Conservation (phyloP, 495 filamentous ascomycete species). For the Lentithecium fluviatile region DNA sequence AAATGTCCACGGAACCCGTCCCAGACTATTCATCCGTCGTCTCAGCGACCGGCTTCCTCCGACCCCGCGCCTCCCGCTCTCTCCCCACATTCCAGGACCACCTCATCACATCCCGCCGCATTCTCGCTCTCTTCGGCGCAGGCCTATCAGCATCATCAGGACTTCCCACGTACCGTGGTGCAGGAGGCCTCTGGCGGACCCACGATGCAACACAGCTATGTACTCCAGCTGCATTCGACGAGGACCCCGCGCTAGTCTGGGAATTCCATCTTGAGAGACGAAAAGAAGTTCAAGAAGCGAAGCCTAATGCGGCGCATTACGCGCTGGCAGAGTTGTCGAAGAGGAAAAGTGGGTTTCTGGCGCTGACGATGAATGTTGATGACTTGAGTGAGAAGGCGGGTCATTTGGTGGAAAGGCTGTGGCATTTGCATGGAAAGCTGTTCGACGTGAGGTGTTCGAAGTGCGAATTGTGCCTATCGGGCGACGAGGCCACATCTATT, state of each 20-base stretch:
- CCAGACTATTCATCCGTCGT: slow-evolving; percentile 18
- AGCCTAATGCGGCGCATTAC: slow-evolving; percentile 24
- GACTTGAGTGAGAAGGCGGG: slow-evolving; percentile 20
- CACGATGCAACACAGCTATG: slow-evolving; percentile 18
- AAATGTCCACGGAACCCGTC: not conserved
- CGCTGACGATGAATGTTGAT: slow-evolving; percentile 31
- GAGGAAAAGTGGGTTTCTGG: slow-evolving; percentile 8
- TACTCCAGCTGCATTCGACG: slow-evolving; percentile 15
- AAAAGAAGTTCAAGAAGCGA: slow-evolving; percentile 13
- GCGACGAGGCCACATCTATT: not conserved
- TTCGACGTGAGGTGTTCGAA: slow-evolving; percentile 23
- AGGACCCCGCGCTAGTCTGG: slow-evolving; percentile 28
- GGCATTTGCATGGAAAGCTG: slow-evolving; percentile 18
- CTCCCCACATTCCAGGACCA: not conserved
- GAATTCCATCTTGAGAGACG: slow-evolving; percentile 24
- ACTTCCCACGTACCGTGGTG: slow-evolving; percentile 29
- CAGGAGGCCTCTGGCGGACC: slow-evolving; percentile 18
- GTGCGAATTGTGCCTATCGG: slow-evolving; percentile 1
- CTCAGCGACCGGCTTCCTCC: slow-evolving; percentile 18
- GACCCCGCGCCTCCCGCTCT: slow-evolving; percentile 9
- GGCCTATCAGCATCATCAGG: slow-evolving; percentile 29
- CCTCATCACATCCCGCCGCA: slow-evolving; percentile 10
- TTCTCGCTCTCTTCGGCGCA: slow-evolving; percentile 29
- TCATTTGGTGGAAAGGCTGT: slow-evolving; percentile 15
- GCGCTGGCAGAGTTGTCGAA: slow-evolving; percentile 19